Evolutionary conservation across 306 rosid genomes (phyloP).

Genomic region (Ormosia semicastrata): DNA sequence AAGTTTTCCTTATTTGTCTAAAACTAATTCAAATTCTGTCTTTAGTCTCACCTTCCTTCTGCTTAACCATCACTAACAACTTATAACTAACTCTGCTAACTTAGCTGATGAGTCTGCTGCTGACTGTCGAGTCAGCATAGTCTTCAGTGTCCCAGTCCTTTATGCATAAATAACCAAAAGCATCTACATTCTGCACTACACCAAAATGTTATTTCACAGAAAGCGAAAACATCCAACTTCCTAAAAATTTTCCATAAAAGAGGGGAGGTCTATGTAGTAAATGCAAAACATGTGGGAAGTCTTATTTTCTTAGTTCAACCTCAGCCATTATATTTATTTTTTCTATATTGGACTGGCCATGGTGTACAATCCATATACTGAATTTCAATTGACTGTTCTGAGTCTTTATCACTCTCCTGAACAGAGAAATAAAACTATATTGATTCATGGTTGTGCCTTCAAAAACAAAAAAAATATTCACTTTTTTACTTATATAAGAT

Average conservation of each 20-base stretch:
- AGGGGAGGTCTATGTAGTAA: too few species aligned
- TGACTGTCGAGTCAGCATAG: too few species aligned
- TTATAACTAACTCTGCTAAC: too few species aligned
- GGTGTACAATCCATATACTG: not conserved
- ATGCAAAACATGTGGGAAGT: too few species aligned
- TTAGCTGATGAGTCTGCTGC: too few species aligned
- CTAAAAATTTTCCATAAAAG: too few species aligned
- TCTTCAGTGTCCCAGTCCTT: too few species aligned
- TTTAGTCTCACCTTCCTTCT: too few species aligned
- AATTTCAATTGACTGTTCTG: not conserved
- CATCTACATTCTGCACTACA: not conserved
- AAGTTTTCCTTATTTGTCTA: too few species aligned
- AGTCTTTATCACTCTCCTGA: not conserved
- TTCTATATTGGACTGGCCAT: not conserved
- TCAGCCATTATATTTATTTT: not conserved
- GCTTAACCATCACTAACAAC: too few species aligned
- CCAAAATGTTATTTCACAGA: not conserved
- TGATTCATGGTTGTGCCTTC: not conserved
- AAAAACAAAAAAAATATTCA: not conserved
- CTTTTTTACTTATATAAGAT: not conserved
- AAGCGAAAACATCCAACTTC: too few species aligned
- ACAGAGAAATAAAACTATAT: not conserved
- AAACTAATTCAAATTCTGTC: too few species aligned
- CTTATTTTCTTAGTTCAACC: not conserved
- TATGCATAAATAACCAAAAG: not conserved